Percentiles rank a stretch among this genome's conserved stretches.
phyloP scores from a whole-genome alignment of 2,329 filamentous ascomycete genomes.

The Dryadomyces quercus-mongolicae region DNA sequence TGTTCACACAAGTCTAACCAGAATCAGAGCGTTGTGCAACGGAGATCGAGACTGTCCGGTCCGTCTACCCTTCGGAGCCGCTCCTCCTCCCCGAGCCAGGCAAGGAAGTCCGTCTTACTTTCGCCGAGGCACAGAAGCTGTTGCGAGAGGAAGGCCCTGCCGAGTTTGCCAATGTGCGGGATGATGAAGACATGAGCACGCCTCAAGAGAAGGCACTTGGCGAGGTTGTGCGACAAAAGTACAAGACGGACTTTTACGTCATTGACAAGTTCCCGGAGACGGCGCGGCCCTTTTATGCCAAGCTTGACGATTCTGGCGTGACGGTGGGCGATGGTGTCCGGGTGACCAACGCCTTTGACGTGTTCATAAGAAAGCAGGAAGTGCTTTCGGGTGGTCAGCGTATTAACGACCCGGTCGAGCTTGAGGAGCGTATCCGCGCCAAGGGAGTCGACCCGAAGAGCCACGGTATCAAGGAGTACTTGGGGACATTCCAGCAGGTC shows the following conservation, averaged over 20 bases:
- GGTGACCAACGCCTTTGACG: slow-evolving; percentile 56
- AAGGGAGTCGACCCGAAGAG: slow-evolving; percentile 71
- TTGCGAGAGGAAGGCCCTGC: slow-evolving; percentile 60
- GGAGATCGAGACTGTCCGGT: slow-evolving; percentile 60
- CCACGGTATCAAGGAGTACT: slow-evolving; percentile 71
- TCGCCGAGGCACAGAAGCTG: slow-evolving; percentile 66
- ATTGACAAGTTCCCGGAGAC: slow-evolving; percentile 90
- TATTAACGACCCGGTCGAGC: slow-evolving; percentile 66
- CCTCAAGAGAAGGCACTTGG: slow-evolving; percentile 85
- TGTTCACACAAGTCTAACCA: too few relatives aligned
- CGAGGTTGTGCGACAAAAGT: slow-evolving; percentile 74
- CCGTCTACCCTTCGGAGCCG: slow-evolving; percentile 64
- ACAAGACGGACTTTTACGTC: slow-evolving; percentile 90
- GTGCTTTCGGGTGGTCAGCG: slow-evolving; percentile 87
- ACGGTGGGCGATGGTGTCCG: slow-evolving; percentile 27
- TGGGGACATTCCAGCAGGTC: slow-evolving; percentile 66
- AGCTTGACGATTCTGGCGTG: slow-evolving; percentile 57
- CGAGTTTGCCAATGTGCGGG: slow-evolving; percentile 54
- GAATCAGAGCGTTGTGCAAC: slow-evolving; percentile 47
- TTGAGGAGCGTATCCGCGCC: slow-evolving; percentile 64
- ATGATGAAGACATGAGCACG: slow-evolving; percentile 70
- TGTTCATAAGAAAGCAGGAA: slow-evolving; percentile 88
- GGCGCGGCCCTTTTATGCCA: slow-evolving; percentile 86
- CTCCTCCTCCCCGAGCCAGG: slow-evolving; percentile 65
- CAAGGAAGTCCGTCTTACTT: slow-evolving; percentile 65